phyloP scores from a whole-genome alignment of 805 yeast species.

The Ogataea parapolymorpha region DNA sequence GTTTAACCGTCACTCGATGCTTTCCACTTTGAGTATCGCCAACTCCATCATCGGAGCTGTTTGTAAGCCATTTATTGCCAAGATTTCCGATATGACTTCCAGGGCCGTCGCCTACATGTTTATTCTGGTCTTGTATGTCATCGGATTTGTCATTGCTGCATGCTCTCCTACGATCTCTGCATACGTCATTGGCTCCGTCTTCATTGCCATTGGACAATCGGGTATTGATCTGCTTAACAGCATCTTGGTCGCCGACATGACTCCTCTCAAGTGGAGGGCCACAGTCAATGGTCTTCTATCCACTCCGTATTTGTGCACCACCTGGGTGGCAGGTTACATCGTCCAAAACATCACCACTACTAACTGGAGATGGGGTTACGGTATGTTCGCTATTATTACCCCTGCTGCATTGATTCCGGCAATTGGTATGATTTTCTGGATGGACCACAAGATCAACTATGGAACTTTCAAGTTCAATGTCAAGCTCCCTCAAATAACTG shows the following conservation, averaged over 20 bases:
- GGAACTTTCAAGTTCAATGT: not conserved
- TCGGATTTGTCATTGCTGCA: conserved; percentile 28
- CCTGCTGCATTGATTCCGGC: conserved; percentile 39
- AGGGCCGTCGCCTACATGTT: conserved; percentile 24
- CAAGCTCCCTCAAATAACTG: not conserved
- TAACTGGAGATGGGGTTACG: conserved; percentile 53
- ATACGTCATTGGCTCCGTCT: conserved; percentile 26
- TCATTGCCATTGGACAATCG: conserved; percentile 22
- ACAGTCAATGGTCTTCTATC: conserved; percentile 23
- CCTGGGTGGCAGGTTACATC: conserved; percentile 43
- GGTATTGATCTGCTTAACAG: conserved; percentile 23
- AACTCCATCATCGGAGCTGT: conserved; percentile 25
- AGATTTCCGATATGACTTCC: conserved; percentile 27
- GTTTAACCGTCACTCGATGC: conserved; percentile 22
- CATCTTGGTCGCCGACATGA: conserved; percentile 28
- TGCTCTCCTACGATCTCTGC: conserved; percentile 24
- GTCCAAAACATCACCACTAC: conserved; percentile 30
- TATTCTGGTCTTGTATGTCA: conserved; percentile 19
- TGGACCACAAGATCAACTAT: conserved; percentile 32
- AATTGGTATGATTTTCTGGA: conserved; percentile 30
- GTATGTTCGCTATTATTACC: conserved; percentile 44
- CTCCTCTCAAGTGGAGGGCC: conserved; percentile 31
- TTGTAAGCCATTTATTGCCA: conserved; percentile 26
- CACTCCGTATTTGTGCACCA: conserved; percentile 39
- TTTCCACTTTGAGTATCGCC: conserved; percentile 26